phyloP scores from a whole-genome alignment of 495 filamentous ascomycete species.

The Rostrohypoxylon terebratum region DNA sequence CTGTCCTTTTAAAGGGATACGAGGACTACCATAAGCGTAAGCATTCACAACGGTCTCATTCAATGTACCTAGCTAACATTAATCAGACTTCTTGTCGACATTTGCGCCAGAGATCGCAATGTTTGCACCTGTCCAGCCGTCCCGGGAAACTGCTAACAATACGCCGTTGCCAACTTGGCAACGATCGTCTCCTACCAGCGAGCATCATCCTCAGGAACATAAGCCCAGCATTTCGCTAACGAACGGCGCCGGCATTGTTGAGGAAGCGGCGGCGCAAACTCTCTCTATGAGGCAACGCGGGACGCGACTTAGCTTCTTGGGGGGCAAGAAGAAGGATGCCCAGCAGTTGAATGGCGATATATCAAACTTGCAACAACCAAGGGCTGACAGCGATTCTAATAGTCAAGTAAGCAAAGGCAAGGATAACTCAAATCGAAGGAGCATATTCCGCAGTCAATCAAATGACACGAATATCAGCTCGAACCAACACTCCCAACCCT shows the following conservation, averaged over 20 bases:
- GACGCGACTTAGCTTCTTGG: constrained; percentile 62
- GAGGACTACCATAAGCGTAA: constrained; percentile 65
- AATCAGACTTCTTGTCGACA: constrained; percentile 41
- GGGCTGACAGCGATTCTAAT: constrained; percentile 50
- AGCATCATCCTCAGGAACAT: constrained; percentile 39
- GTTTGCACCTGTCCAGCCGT: constrained; percentile 59
- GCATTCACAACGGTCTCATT: constrained; percentile 53
- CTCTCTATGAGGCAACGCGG: constrained; percentile 58
- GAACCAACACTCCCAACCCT: constrained; percentile 34
- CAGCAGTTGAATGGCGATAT: constrained; percentile 41
- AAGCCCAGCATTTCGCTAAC: constrained; percentile 39
- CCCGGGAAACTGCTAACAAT: constrained; percentile 46
- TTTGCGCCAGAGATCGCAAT: constrained; percentile 71
- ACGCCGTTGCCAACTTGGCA: constrained; percentile 59
- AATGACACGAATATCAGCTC: constrained; percentile 41
- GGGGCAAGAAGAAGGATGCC: constrained; percentile 56
- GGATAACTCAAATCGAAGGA: constrained; percentile 44
- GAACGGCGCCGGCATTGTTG: constrained; percentile 51
- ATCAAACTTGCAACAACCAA: constrained; percentile 39
- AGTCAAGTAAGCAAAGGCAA: constrained; percentile 47
- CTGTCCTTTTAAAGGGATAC: constrained; percentile 55
- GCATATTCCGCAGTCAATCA: constrained; percentile 46
- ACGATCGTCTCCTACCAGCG: constrained; percentile 50
- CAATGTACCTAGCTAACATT: constrained; percentile 33
- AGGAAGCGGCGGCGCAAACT: constrained; percentile 55